Conservation (phyloP, 2,329 filamentous ascomycete species). For the Sporothrix inflata region DNA sequence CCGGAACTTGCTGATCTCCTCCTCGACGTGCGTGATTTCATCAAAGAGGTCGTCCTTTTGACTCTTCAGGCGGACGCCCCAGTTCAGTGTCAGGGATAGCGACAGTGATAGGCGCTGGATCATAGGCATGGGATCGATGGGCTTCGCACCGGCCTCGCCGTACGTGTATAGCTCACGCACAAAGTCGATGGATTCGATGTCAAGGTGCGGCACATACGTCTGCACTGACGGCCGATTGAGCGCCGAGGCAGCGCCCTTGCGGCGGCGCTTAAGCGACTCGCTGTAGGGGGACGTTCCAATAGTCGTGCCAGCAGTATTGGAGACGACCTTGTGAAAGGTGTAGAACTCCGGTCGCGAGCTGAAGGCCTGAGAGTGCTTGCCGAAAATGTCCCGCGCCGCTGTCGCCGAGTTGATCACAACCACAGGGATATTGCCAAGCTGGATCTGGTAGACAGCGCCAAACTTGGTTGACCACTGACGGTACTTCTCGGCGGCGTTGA, state of each 20-base stretch:
- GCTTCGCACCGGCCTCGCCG: conserved; percentile 65
- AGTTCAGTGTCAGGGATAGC: conserved; percentile 64
- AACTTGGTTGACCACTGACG: conserved; percentile 59
- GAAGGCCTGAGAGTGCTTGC: conserved; percentile 74
- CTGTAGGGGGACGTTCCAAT: conserved; percentile 85
- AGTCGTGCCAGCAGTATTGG: conserved; percentile 75
- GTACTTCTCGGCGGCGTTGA: conserved; percentile 9
- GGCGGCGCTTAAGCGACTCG: conserved; percentile 73
- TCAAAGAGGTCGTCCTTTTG: conserved; percentile 58
- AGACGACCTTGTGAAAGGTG: conserved; percentile 79
- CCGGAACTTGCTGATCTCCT: conserved; percentile 73
- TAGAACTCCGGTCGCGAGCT: conserved; percentile 78
- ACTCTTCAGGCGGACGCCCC: conserved; percentile 61
- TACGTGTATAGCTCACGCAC: conserved; percentile 62
- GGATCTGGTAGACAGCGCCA: conserved; percentile 66
- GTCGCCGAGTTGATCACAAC: conserved; percentile 80
- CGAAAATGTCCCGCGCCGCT: conserved; percentile 73
- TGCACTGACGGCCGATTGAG: conserved; percentile 71
- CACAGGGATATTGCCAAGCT: conserved; percentile 68
- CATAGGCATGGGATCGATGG: not conserved
- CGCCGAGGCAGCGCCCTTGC: conserved; percentile 77
- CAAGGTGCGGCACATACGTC: conserved; percentile 67
- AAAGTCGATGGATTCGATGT: not conserved
- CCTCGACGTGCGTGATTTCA: conserved; percentile 76
- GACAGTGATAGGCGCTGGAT: not conserved